Base-by-base conservation (phyloP, 768 basidiomycete genomes). In the Tylopilus subfusipes region DNA sequence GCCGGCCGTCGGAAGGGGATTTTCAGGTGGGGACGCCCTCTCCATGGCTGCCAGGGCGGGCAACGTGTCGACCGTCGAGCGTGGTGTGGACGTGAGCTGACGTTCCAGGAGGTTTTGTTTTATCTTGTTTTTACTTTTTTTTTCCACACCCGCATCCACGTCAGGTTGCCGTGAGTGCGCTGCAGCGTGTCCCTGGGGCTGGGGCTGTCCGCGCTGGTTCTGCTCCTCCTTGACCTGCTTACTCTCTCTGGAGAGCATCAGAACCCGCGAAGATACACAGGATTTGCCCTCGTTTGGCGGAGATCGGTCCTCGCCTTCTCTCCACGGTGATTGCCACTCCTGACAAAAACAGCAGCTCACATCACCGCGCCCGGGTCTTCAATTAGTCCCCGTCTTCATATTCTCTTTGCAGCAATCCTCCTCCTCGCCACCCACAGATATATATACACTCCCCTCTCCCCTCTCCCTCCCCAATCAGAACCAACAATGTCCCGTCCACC, bases 301-400 rank as follows among this genome's bases (percentile, higher is more conserved):
- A 61, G 63, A 59, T 60, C 54, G 53, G 53, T 54, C 21, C 48
- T 50, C 21, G 47, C 25, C 30, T 56, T 44, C 49, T 50, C 52
- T 55, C 45, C 59, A 58, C 65, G 65, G 64, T 61, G 64, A 67
- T 68, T 66, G 57, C 64, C 66, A 62, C 44, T 47, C 38, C 38
- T n/a, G 38, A 39, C 38, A 39, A 39, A 39, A 39, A n/a, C 6
- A 39, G 21, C 19, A 12, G 19, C 13, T 34, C 38, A 27, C 55
- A 64, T 65, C 61, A 65, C 48, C 53, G 52, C 60, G 43, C 58
- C 57, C 67, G 61, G 65, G 43, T 48, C 58, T 57, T 55, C 22
- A 39, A 55, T 53, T 60, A 55, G 63, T 63, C 40, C 44, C 65
- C 65, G 65, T 49, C 47, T 49, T 59, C 53, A 25, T 39, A 34